Base-by-base conservation (phyloP, 2,329 filamentous ascomycete species). In the Sporothrix mexicana region DNA sequence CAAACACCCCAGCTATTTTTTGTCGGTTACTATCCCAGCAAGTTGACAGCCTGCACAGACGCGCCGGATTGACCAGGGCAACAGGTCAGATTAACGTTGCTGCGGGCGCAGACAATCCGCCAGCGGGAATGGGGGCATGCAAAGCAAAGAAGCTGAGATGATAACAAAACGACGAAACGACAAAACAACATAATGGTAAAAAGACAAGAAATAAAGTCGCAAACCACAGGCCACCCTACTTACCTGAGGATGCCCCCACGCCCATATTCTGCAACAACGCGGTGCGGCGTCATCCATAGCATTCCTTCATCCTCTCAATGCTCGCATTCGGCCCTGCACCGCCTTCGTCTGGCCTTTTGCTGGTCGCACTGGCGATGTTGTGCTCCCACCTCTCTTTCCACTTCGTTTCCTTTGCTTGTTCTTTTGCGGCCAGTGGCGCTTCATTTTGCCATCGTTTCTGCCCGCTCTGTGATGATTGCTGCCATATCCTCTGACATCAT, bases 401-500 rank as follows among this genome's bases (percentile, higher is more conserved):
- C 20, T n/a, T 59, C 55, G 10, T 59, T 17, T 36, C 8, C 47
- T 55, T 43, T 25, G n/a, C 9, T 3, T 20, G 20, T 23, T 36
- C 17, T 59, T 36, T 4, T 7, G 30, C 30, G 30, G 30, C 30
- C 30, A 36, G 1, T 36, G 30, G 30, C 5, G 1, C 7, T 36
- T 36, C 30, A 36, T 36, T 36, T 36, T 36, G 30, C 2, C 30
- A 36, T 36, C 68, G n/a, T 36, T 30, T n/a, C 68, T 20, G 20
- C 13, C 68, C 53, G 53, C 51, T 15, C n/a, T 30, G 15, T 51
- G 23, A 25, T 51, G 10, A 41, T 53, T 61, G 30, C 69, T 70
- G 43, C 69, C 59, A 71, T 36, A 67, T 67, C 36, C 61, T 72
- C 70, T 67, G 51, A 67, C 61, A 72, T 67, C 41, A 72, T 67